phyloP scores from a whole-genome alignment of 106 monocot species.

The Phalaenopsis equestris region DNA sequence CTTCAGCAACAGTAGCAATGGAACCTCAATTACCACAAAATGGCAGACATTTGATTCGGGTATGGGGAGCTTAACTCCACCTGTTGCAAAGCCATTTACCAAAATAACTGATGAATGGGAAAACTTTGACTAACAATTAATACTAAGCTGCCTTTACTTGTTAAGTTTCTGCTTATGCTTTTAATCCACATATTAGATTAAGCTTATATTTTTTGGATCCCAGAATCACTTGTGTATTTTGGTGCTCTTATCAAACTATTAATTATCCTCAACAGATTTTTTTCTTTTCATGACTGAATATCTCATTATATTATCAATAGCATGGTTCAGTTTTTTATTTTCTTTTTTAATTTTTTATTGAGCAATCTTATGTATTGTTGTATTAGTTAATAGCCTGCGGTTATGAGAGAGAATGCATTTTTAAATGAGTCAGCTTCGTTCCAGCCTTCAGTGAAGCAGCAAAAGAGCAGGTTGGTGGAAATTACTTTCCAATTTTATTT shows the following conservation, averaged over 20 bases:
- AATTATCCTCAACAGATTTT: background rate
- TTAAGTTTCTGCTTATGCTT: background rate
- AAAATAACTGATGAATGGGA: conserved; percentile 58
- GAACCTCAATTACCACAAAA: conserved; percentile 35
- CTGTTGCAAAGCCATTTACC: conserved; percentile 27
- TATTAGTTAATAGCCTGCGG: too few relatives aligned
- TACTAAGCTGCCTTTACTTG: background rate
- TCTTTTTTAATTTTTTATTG: background rate
- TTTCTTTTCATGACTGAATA: background rate
- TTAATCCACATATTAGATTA: background rate
- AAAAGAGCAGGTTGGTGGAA: too few relatives aligned
- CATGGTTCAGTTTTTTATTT: background rate
- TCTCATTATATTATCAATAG: background rate
- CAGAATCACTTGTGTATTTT: background rate
- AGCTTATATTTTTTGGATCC: background rate
- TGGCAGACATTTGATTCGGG: conserved; percentile 70
- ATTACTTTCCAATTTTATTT: too few relatives aligned
- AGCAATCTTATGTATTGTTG: too few relatives aligned
- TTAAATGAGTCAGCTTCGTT: too few relatives aligned
- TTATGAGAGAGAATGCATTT: too few relatives aligned
- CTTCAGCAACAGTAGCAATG: conserved; percentile 19
- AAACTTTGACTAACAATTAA: conserved; percentile 37
- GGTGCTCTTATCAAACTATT: background rate
- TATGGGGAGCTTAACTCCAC: conserved; percentile 44
- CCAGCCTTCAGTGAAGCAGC: too few relatives aligned